Evolutionary conservation across 495 filamentous ascomycete genomes (phyloP), one percentile per base, ranked within the genome.

Genomic region (Xylaria scruposa): DNA sequence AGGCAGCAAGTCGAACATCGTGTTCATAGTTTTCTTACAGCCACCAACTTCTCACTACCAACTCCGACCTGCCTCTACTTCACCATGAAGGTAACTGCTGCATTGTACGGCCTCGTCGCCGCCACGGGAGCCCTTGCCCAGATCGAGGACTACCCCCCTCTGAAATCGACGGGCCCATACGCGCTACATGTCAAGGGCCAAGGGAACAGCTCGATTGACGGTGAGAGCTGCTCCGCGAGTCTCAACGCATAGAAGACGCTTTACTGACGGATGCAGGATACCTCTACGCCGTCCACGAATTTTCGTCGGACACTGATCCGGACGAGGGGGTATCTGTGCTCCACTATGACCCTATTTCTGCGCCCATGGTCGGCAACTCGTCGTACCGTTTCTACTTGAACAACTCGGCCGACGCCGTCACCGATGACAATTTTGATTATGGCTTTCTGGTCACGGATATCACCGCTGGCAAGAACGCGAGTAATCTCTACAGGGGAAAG

Each of bases 331-430:
- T 67, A 2, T 67, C 64, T 54, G 49, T 67, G 47, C 64, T 67
- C n/a, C 64, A 56, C 49, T 67, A 67, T 67, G 33, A 17, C 64
- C 64, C 47, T 26, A 17, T 40, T 56, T 17, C 64, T 29, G 64
- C 64, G 47, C 64, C 64, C n/a, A 13, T 29, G 31, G 31, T n/a
- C 33, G 19, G 8, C 49, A 67, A 67, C 64, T 67, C 31, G 19
- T 67, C 64, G 49, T 67, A 67, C 49, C 64, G 64, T 49, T 67
- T 67, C 64, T 67, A 67, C 64, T 56, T 67, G 2, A 67, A 67
- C 49, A 42, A 0, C 64, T 12, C 64, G 33, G 49, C 6, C 7
- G 64, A 67, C 12, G 63, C 33, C 4, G 2, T 33, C 31, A 33
- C 31, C 33, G 6, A 36, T 8, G 36, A 67, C 33, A 21, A 44